Evolutionary conservation across 768 basidiomycete species (phyloP).

Genomic region (Amanita molliuscula): DNA sequence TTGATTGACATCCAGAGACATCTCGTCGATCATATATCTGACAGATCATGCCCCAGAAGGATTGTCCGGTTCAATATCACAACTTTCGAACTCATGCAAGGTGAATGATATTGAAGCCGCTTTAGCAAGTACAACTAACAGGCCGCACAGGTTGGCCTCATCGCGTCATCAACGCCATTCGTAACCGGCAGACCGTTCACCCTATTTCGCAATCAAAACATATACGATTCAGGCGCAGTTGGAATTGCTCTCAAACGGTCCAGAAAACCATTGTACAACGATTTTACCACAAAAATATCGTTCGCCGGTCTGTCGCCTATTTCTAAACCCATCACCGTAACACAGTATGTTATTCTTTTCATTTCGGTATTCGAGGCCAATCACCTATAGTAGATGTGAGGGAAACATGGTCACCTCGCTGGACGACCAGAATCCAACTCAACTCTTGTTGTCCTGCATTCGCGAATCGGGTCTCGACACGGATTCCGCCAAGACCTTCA

Average conservation of each 20-base stretch:
- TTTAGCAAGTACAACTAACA: background rate
- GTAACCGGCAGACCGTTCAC: conserved; percentile 68
- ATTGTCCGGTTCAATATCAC: conserved; percentile 28
- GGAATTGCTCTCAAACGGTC: conserved; percentile 40
- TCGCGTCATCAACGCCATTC: conserved; percentile 71
- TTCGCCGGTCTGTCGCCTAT: conserved; percentile 35
- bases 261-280: background rate
- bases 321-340: conserved; percentile 38
- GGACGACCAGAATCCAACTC: conserved; percentile 47
- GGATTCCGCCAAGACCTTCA: conserved; percentile 18
- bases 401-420: conserved; percentile 64
- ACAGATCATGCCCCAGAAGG: conserved; percentile 52
- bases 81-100: conserved; percentile 37
- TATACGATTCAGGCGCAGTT: conserved; percentile 58
- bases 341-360: conserved; percentile 28
- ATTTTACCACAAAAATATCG: conserved; percentile 12
- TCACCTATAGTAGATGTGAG: conserved; percentile 35
- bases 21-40: conserved; percentile 38
- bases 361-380: background rate
- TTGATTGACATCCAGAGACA: conserved; percentile 16
- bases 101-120: conserved; percentile 16
- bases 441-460: conserved; percentile 46
- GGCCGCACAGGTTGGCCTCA: conserved; percentile 43
- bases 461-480: conserved; percentile 18
- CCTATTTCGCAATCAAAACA: conserved; percentile 44